These are phyloP conservation scores for Stephania yunnanensis DNA, from an alignment of 164 flowering plant species.

Conservation along the genomic window DNA sequence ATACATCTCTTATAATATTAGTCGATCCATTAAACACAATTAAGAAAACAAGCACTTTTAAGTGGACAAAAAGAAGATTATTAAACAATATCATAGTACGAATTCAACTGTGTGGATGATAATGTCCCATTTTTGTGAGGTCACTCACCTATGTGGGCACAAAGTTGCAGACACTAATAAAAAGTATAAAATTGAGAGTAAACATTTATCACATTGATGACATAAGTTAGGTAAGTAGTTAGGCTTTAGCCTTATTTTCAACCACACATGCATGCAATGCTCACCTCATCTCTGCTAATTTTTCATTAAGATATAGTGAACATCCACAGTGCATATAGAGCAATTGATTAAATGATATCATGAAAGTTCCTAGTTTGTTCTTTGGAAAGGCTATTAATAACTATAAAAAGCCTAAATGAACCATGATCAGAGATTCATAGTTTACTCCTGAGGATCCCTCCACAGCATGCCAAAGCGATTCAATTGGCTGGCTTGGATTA, in stretches of 20 bases:
- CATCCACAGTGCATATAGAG: too few relatives aligned
- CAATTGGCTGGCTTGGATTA: not conserved
- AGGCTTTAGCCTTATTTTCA: not conserved
- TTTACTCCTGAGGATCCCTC: not conserved
- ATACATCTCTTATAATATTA: not conserved
- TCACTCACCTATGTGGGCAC: not conserved
- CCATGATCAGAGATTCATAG: not conserved
- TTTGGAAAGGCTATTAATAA: not conserved
- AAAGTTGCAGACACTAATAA: not conserved
- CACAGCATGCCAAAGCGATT: not conserved
- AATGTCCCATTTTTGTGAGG: not conserved
- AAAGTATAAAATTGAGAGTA: not conserved
- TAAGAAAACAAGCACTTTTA: too few relatives aligned
- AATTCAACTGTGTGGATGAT: not conserved
- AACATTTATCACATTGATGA: not conserved
- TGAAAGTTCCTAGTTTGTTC: not conserved
- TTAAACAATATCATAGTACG: not conserved
- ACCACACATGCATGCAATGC: not conserved
- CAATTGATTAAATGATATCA: too few relatives aligned
- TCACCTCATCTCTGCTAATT: not conserved
- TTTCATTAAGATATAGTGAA: too few relatives aligned
- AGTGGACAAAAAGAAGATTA: not conserved
- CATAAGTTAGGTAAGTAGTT: slow-evolving; percentile 3
- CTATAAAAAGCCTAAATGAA: not conserved
- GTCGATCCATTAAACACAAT: not conserved